These are phyloP conservation scores for Paspalum notatum DNA, from an alignment of 176 grass and related monocot genomes.

Conservation along the genomic window DNA sequence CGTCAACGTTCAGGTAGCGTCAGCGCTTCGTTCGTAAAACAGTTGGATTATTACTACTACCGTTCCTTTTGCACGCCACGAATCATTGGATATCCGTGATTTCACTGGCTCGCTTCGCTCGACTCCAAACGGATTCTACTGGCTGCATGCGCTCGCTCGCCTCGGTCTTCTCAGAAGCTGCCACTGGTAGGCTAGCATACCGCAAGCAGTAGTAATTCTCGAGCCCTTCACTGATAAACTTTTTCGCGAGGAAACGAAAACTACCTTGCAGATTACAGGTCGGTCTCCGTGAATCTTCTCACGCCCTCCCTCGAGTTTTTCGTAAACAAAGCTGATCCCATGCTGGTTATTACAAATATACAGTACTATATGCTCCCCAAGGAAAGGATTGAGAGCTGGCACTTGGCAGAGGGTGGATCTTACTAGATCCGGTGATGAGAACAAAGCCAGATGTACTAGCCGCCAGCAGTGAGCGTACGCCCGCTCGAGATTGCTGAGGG, in stretches of 20 bases:
- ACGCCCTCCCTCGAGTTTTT: background rate
- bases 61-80: background rate
- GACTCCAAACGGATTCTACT: background rate
- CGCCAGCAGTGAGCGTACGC: background rate
- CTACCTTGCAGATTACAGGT: no score
- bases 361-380: background rate
- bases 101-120: no score
- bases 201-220: no score
- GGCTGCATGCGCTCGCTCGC: background rate
- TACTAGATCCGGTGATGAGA: constrained; percentile 30
- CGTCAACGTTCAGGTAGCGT: background rate
- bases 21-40: background rate
- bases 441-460: background rate
- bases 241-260: background rate
- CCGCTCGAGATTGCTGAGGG: background rate
- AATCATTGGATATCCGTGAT: no score
- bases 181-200: no score
- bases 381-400: background rate
- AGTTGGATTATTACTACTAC: background rate
- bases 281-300: no score
- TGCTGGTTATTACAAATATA: background rate
- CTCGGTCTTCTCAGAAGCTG: background rate
- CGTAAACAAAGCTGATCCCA: background rate
- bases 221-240: background rate
- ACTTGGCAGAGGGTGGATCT: background rate